Evolutionary conservation across 768 basidiomycete species (phyloP).

Genomic region (Suillus variegatus): DNA sequence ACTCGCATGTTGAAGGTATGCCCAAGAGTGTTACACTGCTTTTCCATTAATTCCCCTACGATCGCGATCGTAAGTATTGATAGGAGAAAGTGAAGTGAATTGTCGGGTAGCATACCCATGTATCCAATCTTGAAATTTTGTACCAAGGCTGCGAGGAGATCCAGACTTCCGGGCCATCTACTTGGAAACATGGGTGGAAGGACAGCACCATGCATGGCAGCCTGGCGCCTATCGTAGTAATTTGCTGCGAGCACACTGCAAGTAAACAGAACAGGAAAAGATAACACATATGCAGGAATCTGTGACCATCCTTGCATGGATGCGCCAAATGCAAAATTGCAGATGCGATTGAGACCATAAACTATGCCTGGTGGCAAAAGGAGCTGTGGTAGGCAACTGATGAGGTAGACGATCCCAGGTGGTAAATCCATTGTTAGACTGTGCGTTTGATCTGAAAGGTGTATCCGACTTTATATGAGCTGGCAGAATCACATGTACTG

Average conservation of each 20-base stretch:
- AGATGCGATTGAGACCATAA: constrained; percentile 18
- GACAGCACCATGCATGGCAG: constrained; percentile 47
- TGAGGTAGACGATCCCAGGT: constrained; percentile 33
- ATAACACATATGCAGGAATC: constrained; percentile 18
- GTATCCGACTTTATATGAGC: not conserved
- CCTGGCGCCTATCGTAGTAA: constrained; percentile 35
- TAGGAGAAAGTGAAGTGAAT: not conserved
- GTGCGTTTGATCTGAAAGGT: not conserved
- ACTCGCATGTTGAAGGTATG: constrained; percentile 24
- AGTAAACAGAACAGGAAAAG: constrained; percentile 26
- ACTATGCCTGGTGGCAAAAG: constrained; percentile 19
- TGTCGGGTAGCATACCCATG: constrained; percentile 37
- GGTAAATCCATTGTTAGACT: constrained; percentile 28
- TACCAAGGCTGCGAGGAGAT: constrained; percentile 42
- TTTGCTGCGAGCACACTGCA: constrained; percentile 17
- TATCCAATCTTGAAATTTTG: constrained; percentile 46
- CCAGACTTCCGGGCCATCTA: constrained; percentile 46
- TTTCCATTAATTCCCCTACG: constrained; percentile 15
- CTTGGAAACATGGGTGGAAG: constrained; percentile 41
- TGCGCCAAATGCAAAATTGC: constrained; percentile 9
- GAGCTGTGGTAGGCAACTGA: constrained; percentile 26
- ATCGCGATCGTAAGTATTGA: too few relatives aligned
- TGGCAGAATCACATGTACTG: not conserved
- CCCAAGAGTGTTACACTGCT: constrained; percentile 20
- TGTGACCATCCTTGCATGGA: constrained; percentile 20